Evolutionary conservation across 2,329 filamentous ascomycete genomes (phyloP).

Genomic region (Cladosporium austrohemisphaericum): DNA sequence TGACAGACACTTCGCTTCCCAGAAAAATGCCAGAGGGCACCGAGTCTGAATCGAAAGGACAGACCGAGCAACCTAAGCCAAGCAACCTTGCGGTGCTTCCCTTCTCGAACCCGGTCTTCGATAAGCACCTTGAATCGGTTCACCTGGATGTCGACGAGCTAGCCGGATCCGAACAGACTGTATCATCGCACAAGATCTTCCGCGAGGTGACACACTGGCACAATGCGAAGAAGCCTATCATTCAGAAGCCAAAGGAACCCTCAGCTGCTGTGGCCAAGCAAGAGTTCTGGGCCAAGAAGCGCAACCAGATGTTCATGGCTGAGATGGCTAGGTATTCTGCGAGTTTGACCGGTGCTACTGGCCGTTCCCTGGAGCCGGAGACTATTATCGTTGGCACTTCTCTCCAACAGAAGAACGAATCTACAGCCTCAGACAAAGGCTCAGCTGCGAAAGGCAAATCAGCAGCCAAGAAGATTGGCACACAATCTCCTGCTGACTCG

Average conservation of each 20-base stretch:
- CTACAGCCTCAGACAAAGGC: slow-evolving; percentile 5
- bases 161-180: slow-evolving; percentile 31
- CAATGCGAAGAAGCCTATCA: slow-evolving; percentile 52
- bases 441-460: slow-evolving; percentile 12
- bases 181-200: slow-evolving; percentile 41
- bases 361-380: slow-evolving; percentile 62
- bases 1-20: slow-evolving; percentile 9
- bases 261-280: slow-evolving; percentile 28
- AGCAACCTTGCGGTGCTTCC: slow-evolving; percentile 38
- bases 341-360: slow-evolving; percentile 62
- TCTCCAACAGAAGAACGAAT: slow-evolving; percentile 16
- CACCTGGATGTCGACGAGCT: slow-evolving; percentile 36
- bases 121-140: slow-evolving; percentile 45
- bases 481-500: slow-evolving; percentile 28
- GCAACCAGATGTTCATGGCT: slow-evolving; percentile 63
- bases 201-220: slow-evolving; percentile 59
- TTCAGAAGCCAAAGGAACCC: slow-evolving; percentile 34
- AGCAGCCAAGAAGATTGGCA: slow-evolving; percentile 17
- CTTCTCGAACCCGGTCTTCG: slow-evolving; percentile 47
- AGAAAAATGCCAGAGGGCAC: slow-evolving; percentile 10
- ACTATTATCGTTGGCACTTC: slow-evolving; percentile 51
- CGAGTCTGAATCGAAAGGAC: not conserved
- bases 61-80: not conserved
- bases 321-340: slow-evolving; percentile 67
- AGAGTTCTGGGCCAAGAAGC: slow-evolving; percentile 41